Conservation (phyloP, 2,329 filamentous ascomycete species). For the Ophiostoma pallidulum region DNA sequence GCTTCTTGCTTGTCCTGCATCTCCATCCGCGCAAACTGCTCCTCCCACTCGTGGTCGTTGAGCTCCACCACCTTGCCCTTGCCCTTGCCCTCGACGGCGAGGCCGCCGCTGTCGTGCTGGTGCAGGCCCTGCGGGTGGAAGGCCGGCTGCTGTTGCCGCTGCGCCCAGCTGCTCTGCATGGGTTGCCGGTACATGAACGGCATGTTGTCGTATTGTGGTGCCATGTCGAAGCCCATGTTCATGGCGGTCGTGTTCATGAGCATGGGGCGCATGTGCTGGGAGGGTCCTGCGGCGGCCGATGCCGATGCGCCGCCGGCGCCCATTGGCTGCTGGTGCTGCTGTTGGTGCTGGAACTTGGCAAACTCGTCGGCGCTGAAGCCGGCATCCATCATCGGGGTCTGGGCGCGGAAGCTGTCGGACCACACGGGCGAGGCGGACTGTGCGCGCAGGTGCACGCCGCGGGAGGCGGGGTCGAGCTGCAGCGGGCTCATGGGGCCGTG, state of each 20-base stretch:
- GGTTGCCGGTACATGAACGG: conserved; percentile 38
- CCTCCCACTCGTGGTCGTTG: conserved; percentile 91
- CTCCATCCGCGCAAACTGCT: conserved; percentile 87
- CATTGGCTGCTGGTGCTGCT: conserved; percentile 30
- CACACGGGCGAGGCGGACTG: conserved; percentile 45
- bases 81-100: conserved; percentile 38
- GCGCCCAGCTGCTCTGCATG: conserved; percentile 32
- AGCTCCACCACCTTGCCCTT: conserved; percentile 90
- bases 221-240: conserved; percentile 24
- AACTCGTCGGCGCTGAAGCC: conserved; percentile 74
- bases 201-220: conserved; percentile 40
- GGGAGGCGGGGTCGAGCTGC: conserved; percentile 35
- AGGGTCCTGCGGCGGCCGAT: conserved; percentile 47
- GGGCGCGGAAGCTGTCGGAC: conserved; percentile 44
- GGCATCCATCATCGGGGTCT: conserved; percentile 64
- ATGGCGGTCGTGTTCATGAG: conserved; percentile 36
- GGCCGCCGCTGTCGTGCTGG: conserved; percentile 31
- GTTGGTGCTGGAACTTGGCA: conserved; percentile 71
- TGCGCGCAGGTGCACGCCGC: conserved; percentile 42
- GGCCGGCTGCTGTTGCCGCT: conserved; percentile 15
- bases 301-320: conserved; percentile 30
- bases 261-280: conserved; percentile 48
- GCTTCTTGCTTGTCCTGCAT: conserved; percentile 50
- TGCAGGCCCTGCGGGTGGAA: conserved; percentile 30
- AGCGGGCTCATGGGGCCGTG: conserved; percentile 33